These are phyloP conservation scores for Crithidia bombi DNA, from an alignment of 208 protist species.

Conservation along the genomic window DNA sequence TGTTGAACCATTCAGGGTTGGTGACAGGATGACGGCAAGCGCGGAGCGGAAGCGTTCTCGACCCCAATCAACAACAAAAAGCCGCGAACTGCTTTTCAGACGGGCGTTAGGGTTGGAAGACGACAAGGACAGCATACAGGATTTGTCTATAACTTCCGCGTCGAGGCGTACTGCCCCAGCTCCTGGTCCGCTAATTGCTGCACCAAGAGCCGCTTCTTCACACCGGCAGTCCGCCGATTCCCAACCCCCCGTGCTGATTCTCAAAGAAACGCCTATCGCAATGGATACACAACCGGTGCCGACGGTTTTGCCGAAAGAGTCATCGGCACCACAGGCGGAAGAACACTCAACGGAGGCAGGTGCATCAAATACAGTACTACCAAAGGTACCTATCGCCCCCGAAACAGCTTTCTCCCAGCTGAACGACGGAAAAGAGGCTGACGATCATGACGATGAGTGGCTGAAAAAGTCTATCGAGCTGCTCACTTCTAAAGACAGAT, in stretches of 20 bases:
- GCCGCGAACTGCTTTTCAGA: slow-evolving; percentile 23
- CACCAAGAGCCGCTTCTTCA: not conserved
- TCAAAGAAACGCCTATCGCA: not conserved
- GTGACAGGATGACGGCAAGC: slow-evolving; percentile 16
- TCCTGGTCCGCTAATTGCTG: slow-evolving; percentile 3
- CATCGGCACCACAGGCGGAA: not conserved
- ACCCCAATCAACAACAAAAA: slow-evolving; percentile 13
- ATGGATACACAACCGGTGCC: not conserved
- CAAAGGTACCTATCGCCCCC: not conserved
- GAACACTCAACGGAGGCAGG: not conserved
- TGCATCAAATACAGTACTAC: not conserved
- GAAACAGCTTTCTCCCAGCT: not conserved
- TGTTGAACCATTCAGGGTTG: slow-evolving; percentile 19
- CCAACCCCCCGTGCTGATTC: not conserved
- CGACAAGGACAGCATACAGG: not conserved
- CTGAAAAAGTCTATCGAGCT: slow-evolving; percentile 4
- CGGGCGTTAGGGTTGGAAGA: slow-evolving; percentile 15
- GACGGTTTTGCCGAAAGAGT: not conserved
- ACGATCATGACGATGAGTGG: not conserved
- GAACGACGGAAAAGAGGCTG: not conserved
- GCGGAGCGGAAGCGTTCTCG: slow-evolving; percentile 3
- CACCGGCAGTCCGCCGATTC: not conserved
- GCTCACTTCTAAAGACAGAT: not conserved
- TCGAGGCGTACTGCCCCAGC: not conserved
- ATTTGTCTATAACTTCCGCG: not conserved